Base-by-base conservation (phyloP, 2,329 filamentous ascomycete genomes). In the Lomentospora prolificans region DNA sequence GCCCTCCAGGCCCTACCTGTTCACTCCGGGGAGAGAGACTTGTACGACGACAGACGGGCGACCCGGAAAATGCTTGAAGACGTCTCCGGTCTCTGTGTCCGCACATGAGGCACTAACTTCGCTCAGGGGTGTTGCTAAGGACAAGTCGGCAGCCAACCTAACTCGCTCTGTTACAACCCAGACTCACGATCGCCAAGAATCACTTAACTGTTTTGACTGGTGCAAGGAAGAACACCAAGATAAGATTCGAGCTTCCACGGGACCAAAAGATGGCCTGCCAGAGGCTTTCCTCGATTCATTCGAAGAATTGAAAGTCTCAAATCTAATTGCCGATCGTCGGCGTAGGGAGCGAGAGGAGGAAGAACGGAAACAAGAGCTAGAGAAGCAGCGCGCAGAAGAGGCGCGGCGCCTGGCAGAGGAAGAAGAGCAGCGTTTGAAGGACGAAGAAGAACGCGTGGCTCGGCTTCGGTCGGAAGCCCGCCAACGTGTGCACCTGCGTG, bases 401-500 rank as follows among this genome's bases (percentile, higher is more conserved):
- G 50, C 19, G 25, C 39, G 36, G 27, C 48, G 31, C 30, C 31
- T 14, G 8, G 50, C 10, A 27, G 24, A 52, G 41, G 50, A 57
- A 44, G 28, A 33, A 33, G 30, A 54, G 30, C 36, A 54, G 41
- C 50, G 55, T 12, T 28, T 31, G 19, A 31, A 27, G 28, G 28
- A 53, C n/a, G 51, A 57, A 28, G 39, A 53, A 17, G 50, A 53
- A 51, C 24, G 25, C 7, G 36, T 7, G 12, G 8, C 24, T 27
- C 17, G 22, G 44, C 44, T 48, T 22, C 44, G 44, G 17, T 14
- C n/a, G n/a, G 46, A 51, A 17, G 41, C 41, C 5, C 46, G 30
- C n/a, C 25, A 14, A 7, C 48, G 28, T 30, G 54, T 50, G 3
- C 50, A 50, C 12, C 55, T 57, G 33, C 55, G 55, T 8, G n/a